Evolutionary conservation across 768 basidiomycete genomes (phyloP), one percentile per base, ranked within the genome.

Genomic region (Megacollybia marginata): DNA sequence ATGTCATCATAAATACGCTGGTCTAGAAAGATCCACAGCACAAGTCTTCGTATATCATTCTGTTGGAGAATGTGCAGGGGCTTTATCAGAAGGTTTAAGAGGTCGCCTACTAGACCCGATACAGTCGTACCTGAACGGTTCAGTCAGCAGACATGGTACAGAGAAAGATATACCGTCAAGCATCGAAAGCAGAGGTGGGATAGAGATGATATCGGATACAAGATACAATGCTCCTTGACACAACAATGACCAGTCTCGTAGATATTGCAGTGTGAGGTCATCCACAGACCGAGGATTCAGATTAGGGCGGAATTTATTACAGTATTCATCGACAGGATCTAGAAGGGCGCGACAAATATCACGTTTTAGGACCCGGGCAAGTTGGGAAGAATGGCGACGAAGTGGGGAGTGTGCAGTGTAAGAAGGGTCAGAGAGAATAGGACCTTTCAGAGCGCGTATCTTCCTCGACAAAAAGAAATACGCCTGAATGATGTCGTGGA

Each of bases 401-500:
- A 40, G 33, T 48, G 35, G 42, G 18, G 10, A 33, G 33, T 47
- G 34, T 48, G 51, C 48, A 20, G 52, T 44, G 46, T 49, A 48
- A 49, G 35, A 48, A 54, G 19, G 42, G 56, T 49, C 48, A 82
- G 55, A 8, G 62, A 67, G 52, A 12, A 36, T 32, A 28, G 55
- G 50, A 23, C 61, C 56, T 32, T 63, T 58, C 10, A 60, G 52
- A 11, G 32, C 48, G 33, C 68, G 67, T 48, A 84, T 63, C 23
- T 77, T 71, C 28, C 62, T 61, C 0, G 73, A 71, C 40, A 86
- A 67, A 0, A 71, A 67, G 54, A 64, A 68, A 56, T 86, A 86
- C 10, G 84, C 81, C 58, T 87, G 82, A 36, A 73, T 65, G 51
- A 85, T 63, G 60, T 82, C 80, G 55, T 80, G 78, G 23, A 67